A percentile compares a stretch with the other conserved stretches of the same genome.
phyloP scores from a whole-genome alignment of 306 rosid genomes.

The Quillaja saponaria region DNA sequence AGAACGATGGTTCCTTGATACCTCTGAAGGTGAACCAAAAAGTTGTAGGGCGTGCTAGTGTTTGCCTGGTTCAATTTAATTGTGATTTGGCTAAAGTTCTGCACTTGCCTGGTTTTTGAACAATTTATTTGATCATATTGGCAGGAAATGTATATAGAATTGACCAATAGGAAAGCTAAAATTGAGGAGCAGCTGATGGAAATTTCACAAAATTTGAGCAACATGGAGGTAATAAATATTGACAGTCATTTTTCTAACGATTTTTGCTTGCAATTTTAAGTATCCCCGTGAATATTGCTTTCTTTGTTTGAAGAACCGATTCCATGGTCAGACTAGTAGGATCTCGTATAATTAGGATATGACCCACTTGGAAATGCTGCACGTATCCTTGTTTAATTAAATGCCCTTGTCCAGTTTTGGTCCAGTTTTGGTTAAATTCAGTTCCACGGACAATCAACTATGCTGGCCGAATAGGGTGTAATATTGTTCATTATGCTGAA shows the following conservation, averaged over 20 bases:
- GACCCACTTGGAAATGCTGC: too few relatives aligned
- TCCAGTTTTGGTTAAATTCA: too few relatives aligned
- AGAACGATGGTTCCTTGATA: slow-evolving; percentile 36
- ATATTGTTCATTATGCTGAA: too few relatives aligned
- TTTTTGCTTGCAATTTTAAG: slow-evolving; percentile 10
- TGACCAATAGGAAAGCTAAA: slow-evolving; percentile 47
- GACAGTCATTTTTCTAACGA: neutral
- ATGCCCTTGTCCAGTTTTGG: too few relatives aligned
- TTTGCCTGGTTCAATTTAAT: too few relatives aligned
- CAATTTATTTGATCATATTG: neutral
- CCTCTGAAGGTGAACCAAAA: slow-evolving; percentile 51
- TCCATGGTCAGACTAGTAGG: neutral
- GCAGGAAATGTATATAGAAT: slow-evolving; percentile 56
- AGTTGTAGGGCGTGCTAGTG: neutral
- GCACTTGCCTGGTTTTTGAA: too few relatives aligned
- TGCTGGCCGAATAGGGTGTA: too few relatives aligned
- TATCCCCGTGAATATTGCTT: too few relatives aligned
- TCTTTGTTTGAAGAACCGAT: neutral
- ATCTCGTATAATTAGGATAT: neutral
- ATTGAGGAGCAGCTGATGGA: slow-evolving; percentile 62
- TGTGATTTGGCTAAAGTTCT: too few relatives aligned
- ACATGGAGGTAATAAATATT: slow-evolving; percentile 58
- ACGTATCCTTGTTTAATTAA: too few relatives aligned
- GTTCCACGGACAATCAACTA: too few relatives aligned
- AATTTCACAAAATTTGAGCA: slow-evolving; percentile 44